phyloP scores from a whole-genome alignment of 345 rosid genomes.

The Populus simonii region DNA sequence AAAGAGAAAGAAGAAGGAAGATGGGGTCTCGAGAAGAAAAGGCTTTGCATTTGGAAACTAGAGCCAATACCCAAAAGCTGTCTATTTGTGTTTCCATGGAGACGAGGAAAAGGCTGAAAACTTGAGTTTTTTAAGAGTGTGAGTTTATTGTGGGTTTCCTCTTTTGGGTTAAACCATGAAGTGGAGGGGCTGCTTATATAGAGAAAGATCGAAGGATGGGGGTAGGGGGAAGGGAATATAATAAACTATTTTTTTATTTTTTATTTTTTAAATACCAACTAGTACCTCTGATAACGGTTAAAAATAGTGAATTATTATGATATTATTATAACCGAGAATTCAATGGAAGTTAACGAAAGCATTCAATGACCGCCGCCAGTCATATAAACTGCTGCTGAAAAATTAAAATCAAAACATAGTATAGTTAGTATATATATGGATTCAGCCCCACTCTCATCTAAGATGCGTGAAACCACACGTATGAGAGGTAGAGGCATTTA shows the following conservation, averaged over 20 bases:
- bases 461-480: neutral
- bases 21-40: constrained; percentile 23
- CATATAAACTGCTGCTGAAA: neutral
- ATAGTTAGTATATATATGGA: neutral
- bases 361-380: constrained; percentile 11
- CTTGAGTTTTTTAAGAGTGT: neutral
- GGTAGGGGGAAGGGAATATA: neutral
- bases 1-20: constrained; percentile 17
- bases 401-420: neutral
- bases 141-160: constrained; percentile 23
- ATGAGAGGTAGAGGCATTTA: too few species aligned
- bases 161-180: constrained; percentile 37
- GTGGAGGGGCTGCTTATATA: constrained; percentile 29
- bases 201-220: neutral
- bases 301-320: neutral
- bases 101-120: neutral
- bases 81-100: constrained; percentile 40
- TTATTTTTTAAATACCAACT: neutral
- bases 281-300: neutral
- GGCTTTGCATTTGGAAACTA: constrained; percentile 31
- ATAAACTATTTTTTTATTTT: too few species aligned
- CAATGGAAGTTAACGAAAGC: neutral
- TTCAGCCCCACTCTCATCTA: neutral
- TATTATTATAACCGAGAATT: neutral
- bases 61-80: constrained; percentile 34